Percentiles rank a stretch among this genome's conserved stretches.
Evolutionary conservation across 495 filamentous ascomycete species (phyloP).

Genomic region (Friedmanniomyces endolithicus): DNA sequence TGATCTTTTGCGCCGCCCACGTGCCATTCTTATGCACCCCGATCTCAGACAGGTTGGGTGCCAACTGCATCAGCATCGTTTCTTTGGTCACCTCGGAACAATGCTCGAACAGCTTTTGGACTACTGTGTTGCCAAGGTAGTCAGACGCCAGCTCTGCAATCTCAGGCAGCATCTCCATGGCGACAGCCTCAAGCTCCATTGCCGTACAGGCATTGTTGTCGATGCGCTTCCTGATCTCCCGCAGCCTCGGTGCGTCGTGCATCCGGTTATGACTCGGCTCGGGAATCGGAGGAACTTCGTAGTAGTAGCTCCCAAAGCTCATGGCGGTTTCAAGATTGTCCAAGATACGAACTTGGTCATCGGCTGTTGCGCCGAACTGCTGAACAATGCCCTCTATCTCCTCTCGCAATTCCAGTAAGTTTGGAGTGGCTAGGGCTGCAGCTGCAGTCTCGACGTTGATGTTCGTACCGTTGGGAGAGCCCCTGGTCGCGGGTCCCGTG

Average conservation of each 20-base stretch:
- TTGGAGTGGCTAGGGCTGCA: conserved; percentile 43
- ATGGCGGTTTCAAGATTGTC: conserved; percentile 64
- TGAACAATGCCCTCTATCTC: conserved; percentile 80
- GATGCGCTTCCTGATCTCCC: conserved; percentile 93
- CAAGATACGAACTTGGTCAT: conserved; percentile 61
- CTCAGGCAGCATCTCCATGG: conserved; percentile 84
- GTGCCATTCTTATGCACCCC: conserved; percentile 98
- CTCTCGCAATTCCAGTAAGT: conserved; percentile 58
- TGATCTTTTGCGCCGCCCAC: conserved; percentile 98
- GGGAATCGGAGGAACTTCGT: conserved; percentile 78
- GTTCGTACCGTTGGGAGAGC: conserved; percentile 29
- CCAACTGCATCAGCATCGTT: conserved; percentile 77
- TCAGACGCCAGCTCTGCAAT: conserved; percentile 90
- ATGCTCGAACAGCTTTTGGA: conserved; percentile 94
- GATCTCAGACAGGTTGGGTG: conserved; percentile 88
- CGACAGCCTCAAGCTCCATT: conserved; percentile 84
- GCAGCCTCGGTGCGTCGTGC: conserved; percentile 88
- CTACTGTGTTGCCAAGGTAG: conserved; percentile 97
- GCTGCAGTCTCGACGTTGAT: conserved; percentile 33
- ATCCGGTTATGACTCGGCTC: conserved; percentile 84
- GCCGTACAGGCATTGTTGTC: conserved; percentile 81
- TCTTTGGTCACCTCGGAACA: conserved; percentile 85
- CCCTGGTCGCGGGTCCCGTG: conserved; percentile 25
- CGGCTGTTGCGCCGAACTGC: conserved; percentile 78
- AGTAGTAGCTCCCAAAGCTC: conserved; percentile 53